Evolutionary conservation across 345 rosid species (phyloP).

Genomic region (Eucalyptus curtisii): DNA sequence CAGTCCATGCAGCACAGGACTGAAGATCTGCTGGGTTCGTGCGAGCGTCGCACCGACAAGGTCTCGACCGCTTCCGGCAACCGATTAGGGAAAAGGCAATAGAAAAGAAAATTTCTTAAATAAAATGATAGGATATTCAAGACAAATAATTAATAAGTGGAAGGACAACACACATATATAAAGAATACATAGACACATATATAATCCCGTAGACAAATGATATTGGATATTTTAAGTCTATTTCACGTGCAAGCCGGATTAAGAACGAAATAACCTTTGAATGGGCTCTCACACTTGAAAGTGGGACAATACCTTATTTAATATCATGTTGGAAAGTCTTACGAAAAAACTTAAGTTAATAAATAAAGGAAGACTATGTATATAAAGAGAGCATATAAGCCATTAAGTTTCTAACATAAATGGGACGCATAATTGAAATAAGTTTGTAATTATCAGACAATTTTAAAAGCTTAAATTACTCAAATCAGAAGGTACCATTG

Average conservation of each 20-base stretch:
- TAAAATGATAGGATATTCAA: neutral
- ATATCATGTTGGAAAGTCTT: neutral
- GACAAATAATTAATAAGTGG: neutral
- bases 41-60: neutral
- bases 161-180: neutral
- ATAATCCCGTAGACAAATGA: neutral
- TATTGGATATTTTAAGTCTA: too few species aligned
- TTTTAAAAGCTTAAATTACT: too few species aligned
- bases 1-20: neutral
- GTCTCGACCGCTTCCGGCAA: neutral
- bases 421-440: neutral
- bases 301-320: neutral
- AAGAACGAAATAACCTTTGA: neutral
- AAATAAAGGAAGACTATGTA: too few species aligned
- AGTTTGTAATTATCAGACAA: neutral
- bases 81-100: neutral
- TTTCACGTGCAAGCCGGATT: neutral
- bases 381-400: neutral
- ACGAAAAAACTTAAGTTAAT: neutral
- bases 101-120: neutral
- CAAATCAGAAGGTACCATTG: neutral
- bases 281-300: neutral
- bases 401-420: neutral
- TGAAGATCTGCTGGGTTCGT: neutral
- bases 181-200: too few species aligned